phyloP scores from a whole-genome alignment of 305 asterid genomes.

The Fraxinus sp. region DNA sequence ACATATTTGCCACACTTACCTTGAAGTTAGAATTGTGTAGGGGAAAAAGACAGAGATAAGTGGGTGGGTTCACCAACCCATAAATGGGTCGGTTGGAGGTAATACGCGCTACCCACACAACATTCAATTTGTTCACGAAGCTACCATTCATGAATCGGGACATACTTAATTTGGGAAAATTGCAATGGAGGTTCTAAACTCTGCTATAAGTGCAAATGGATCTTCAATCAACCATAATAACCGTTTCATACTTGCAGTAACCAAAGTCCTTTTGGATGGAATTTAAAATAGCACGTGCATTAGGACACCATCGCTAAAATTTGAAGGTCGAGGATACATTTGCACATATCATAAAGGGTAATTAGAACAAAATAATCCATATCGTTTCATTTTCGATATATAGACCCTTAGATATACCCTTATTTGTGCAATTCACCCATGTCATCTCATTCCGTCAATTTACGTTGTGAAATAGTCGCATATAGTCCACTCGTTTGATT shows the following conservation, averaged over 20 bases:
- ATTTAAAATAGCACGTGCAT: background rate
- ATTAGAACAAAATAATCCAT: too few species aligned
- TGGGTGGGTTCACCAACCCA: background rate
- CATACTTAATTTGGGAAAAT: background rate
- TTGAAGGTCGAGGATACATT: background rate
- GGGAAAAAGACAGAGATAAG: background rate
- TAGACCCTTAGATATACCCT: background rate
- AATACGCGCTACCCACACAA: background rate
- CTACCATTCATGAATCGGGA: background rate
- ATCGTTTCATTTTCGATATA: background rate
- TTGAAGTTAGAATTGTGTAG: background rate
- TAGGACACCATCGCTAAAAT: background rate
- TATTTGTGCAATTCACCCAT: background rate
- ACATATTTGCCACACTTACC: background rate
- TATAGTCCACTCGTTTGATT: background rate
- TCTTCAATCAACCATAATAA: background rate
- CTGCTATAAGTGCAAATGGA: background rate
- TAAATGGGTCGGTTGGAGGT: conserved; percentile 8
- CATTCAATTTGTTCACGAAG: background rate
- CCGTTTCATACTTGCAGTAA: background rate
- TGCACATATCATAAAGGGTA: background rate
- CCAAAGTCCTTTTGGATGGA: background rate
- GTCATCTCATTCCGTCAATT: background rate
- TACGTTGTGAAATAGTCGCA: background rate
- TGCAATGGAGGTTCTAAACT: background rate